These are phyloP conservation scores for Solanum paucissectum DNA, from an alignment of 257 asterid genomes.

Conservation along the genomic window DNA sequence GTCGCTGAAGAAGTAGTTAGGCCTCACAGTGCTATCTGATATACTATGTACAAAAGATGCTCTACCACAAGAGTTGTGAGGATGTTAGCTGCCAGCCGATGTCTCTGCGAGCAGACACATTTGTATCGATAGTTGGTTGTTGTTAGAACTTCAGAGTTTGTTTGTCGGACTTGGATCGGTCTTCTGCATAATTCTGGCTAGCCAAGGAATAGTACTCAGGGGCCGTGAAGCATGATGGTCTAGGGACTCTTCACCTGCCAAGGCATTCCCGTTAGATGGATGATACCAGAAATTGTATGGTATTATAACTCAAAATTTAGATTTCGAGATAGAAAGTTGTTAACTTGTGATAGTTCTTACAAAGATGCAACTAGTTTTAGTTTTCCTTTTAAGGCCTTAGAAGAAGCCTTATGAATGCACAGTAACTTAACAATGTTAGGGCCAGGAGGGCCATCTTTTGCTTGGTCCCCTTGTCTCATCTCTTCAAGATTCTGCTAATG, in stretches of 20 bases:
- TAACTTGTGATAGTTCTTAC: not conserved
- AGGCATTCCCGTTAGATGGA: not conserved
- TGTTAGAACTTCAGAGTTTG: slow-evolving; percentile 19
- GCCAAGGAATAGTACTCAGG: not conserved
- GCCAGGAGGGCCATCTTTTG: not conserved
- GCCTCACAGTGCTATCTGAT: slow-evolving; percentile 86
- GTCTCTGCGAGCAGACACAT: slow-evolving; percentile 33
- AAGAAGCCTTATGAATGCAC: not conserved
- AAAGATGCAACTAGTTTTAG: not conserved
- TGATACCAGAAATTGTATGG: not conserved
- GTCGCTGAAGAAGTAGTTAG: slow-evolving; percentile 56
- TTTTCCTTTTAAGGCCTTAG: not conserved
- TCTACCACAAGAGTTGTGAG: slow-evolving; percentile 52
- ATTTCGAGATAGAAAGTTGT: not conserved
- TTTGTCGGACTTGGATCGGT: not conserved
- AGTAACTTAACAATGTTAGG: not conserved
- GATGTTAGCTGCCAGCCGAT: slow-evolving; percentile 49
- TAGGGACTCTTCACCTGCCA: not conserved
- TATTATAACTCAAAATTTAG: not conserved
- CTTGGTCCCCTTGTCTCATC: not conserved
- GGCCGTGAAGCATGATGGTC: not conserved
- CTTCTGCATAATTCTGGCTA: not conserved
- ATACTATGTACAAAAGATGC: slow-evolving; percentile 78
- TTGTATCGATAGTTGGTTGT: slow-evolving; percentile 61
- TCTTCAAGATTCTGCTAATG: not conserved